Percentiles rank a stretch among this genome's conserved stretches.
These are phyloP conservation scores for Ziziphus jujuba DNA, from an alignment of 306 rosid genomes.

Conservation along the genomic window DNA sequence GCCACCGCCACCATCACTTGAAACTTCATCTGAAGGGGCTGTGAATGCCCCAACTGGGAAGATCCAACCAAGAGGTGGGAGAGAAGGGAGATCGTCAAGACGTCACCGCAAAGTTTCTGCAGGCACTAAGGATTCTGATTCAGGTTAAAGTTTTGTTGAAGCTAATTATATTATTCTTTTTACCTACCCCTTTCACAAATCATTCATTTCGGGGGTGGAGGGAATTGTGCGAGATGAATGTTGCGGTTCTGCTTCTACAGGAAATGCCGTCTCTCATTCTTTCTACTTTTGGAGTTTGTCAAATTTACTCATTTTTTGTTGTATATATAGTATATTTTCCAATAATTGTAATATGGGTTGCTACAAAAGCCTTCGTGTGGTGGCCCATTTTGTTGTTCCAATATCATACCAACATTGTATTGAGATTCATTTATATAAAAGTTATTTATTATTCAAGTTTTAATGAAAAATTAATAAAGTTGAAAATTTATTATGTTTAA, in stretches of 20 bases:
- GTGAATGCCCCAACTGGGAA: slow-evolving; percentile 37
- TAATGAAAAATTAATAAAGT: slow-evolving; percentile 25
- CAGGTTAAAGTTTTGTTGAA: slow-evolving; percentile 48
- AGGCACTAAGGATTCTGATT: slow-evolving; percentile 44
- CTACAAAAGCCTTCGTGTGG: slow-evolving; percentile 33
- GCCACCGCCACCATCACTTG: background rate
- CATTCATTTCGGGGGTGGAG: slow-evolving; percentile 39
- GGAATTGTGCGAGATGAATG: slow-evolving; percentile 42
- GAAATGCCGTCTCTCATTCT: slow-evolving; percentile 34
- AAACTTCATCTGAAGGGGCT: slow-evolving; percentile 30
- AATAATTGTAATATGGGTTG: slow-evolving; percentile 47
- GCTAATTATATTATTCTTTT: slow-evolving; percentile 33
- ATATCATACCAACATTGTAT: slow-evolving; percentile 25
- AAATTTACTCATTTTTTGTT: slow-evolving; percentile 50
- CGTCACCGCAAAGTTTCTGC: slow-evolving; percentile 70
- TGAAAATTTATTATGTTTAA: background rate
- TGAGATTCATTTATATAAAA: slow-evolving; percentile 17
- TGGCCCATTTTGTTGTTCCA: slow-evolving; percentile 34
- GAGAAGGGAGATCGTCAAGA: slow-evolving; percentile 61
- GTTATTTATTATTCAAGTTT: slow-evolving; percentile 14
- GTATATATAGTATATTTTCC: slow-evolving; percentile 43
- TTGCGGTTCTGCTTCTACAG: slow-evolving; percentile 38
- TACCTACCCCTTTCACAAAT: slow-evolving; percentile 31
- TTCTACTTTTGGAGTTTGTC: slow-evolving; percentile 30
- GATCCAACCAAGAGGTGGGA: slow-evolving; percentile 52